Conservation (phyloP, 169 alveolate genomes). For the Plasmodium reichenowi region DNA sequence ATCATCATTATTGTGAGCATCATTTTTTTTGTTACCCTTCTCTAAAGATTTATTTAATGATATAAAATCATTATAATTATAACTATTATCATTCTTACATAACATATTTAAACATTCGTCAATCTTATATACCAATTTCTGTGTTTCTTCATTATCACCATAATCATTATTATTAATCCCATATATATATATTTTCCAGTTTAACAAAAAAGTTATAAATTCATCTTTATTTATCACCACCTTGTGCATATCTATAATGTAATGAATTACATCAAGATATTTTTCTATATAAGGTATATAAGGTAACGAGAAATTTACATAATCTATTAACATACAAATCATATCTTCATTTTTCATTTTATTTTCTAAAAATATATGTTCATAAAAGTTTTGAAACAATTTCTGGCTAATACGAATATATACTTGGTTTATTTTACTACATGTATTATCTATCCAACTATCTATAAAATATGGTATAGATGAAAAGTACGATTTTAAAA, state of each 20-base stretch:
- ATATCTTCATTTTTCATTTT: slow-evolving; percentile 11
- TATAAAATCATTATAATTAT: no score
- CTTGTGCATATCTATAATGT: slow-evolving; percentile 21
- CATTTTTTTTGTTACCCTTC: not conserved
- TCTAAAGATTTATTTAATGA: no score
- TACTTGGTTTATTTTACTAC: slow-evolving; percentile 14
- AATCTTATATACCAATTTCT: not conserved
- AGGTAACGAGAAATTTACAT: slow-evolving; percentile 39
- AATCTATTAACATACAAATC: slow-evolving; percentile 16
- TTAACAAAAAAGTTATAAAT: slow-evolving; percentile 30
- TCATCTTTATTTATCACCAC: slow-evolving; percentile 6
- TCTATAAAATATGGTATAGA: slow-evolving; percentile 39
- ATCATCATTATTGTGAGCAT: not conserved
- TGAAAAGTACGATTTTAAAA: slow-evolving; percentile 44
- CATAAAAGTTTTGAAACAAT: slow-evolving; percentile 26
- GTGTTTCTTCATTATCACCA: not conserved
- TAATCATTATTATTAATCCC: not conserved
- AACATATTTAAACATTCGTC: slow-evolving; percentile 1
- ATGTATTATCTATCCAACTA: slow-evolving; percentile 21
- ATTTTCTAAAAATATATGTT: not conserved
- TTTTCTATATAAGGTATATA: slow-evolving; percentile 23
- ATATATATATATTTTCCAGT: slow-evolving; percentile 16
- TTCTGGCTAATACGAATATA: slow-evolving; percentile 22
- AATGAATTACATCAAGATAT: slow-evolving; percentile 20
- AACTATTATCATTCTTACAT: not conserved